Percentiles rank a stretch among this genome's conserved stretches.
Conservation (phyloP, 2,329 filamentous ascomycete species). For the Microsporum canis region DNA sequence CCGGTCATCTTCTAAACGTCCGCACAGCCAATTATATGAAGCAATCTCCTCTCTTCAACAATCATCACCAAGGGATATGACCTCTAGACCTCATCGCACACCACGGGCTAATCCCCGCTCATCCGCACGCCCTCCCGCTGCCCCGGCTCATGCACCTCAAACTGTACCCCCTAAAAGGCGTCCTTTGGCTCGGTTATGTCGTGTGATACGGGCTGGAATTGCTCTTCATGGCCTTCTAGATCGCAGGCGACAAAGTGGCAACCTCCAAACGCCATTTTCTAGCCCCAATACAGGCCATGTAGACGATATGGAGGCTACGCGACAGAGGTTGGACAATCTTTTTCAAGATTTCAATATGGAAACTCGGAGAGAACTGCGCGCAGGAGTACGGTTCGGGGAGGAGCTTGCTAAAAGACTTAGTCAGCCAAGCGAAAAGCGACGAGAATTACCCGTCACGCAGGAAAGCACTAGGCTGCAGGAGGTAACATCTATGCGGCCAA, state of each 20-base stretch:
- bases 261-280: constrained; percentile 9
- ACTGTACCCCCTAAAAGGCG: constrained; percentile 13
- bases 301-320: constrained; percentile 17
- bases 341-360: constrained; percentile 30
- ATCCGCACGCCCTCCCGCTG: not conserved
- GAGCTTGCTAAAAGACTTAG: constrained; percentile 30
- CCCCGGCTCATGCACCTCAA: constrained; percentile 1
- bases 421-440: constrained; percentile 8
- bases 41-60: not conserved
- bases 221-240: constrained; percentile 27
- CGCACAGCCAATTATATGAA: constrained; percentile 1
- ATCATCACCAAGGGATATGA: not conserved
- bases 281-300: constrained; percentile 5
- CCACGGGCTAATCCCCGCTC: not conserved
- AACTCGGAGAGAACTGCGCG: constrained; percentile 31
- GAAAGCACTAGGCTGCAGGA: constrained; percentile 1
- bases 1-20: not conserved
- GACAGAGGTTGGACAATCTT: constrained; percentile 24
- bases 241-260: constrained; percentile 6
- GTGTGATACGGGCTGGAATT: constrained; percentile 28
- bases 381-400: constrained; percentile 34
- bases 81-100: not conserved
- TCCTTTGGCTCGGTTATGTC: constrained; percentile 22
- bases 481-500: not conserved
- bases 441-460: not conserved